These are phyloP conservation scores for Fusarium dimerum DNA, from an alignment of 2,329 filamentous ascomycete genomes.

Conservation along the genomic window DNA sequence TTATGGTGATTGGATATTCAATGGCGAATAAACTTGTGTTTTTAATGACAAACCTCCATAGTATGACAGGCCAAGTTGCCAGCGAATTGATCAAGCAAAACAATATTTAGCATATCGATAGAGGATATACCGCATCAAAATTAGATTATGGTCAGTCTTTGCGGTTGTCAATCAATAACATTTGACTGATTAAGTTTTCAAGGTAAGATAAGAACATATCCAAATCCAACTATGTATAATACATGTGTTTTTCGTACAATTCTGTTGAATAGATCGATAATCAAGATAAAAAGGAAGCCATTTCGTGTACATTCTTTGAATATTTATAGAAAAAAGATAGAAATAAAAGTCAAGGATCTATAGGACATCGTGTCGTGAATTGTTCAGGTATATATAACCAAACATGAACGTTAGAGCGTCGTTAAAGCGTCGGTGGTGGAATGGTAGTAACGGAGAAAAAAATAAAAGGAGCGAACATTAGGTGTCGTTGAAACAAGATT, in stretches of 20 bases:
- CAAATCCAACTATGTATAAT: conserved; percentile 20
- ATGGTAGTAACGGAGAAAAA: conserved; percentile 15
- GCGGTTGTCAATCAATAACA: not conserved
- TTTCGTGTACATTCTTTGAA: conserved; percentile 2
- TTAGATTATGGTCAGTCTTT: not conserved
- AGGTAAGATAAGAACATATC: conserved; percentile 27
- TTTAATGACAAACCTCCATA: no score
- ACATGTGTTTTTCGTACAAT: conserved; percentile 14
- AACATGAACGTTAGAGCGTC: conserved; percentile 11
- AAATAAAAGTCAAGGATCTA: conserved; percentile 1
- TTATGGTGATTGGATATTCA: not conserved
- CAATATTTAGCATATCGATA: not conserved
- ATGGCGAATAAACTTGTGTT: not conserved
- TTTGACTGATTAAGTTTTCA: conserved; percentile 8
- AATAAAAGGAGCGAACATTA: conserved; percentile 14
- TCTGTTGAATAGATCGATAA: conserved; percentile 16
- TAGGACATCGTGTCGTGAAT: not conserved
- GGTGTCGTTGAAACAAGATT: conserved; percentile 19
- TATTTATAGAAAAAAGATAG: not conserved
- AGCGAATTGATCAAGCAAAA: no score
- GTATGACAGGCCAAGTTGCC: no score
- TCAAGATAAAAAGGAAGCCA: conserved; percentile 2
- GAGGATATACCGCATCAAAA: not conserved
- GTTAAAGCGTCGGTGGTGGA: conserved; percentile 12
- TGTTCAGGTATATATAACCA: not conserved